Percentiles rank a stretch among this genome's conserved stretches.
phyloP scores from a whole-genome alignment of 2,329 filamentous ascomycete species.

The Colletotrichum higginsianum region DNA sequence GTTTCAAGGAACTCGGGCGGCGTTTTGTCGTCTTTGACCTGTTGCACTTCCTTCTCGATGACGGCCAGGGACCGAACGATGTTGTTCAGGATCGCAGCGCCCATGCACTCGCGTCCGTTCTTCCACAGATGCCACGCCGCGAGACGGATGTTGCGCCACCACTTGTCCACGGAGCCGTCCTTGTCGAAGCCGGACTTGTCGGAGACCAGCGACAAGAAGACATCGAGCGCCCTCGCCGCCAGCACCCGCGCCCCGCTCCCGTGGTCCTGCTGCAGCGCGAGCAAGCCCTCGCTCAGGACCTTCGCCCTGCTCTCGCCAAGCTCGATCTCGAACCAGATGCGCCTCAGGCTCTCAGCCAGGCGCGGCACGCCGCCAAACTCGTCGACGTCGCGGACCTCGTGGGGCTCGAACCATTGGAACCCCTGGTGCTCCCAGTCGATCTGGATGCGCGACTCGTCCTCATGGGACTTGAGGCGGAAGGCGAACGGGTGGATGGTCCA shows the following conservation, averaged over 20 bases:
- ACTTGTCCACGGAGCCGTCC: slow-evolving; percentile 52
- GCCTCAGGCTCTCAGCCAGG: slow-evolving; percentile 69
- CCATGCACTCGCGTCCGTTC: slow-evolving; percentile 77
- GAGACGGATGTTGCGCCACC: slow-evolving; percentile 71
- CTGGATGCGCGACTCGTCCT: slow-evolving; percentile 62
- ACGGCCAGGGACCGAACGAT: slow-evolving; percentile 62
- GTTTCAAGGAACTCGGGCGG: slow-evolving; percentile 37
- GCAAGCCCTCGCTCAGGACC: slow-evolving; percentile 62
- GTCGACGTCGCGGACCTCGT: slow-evolving; percentile 61
- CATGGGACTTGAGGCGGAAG: slow-evolving; percentile 63
- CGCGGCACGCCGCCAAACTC: slow-evolving; percentile 69
- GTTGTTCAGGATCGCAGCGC: slow-evolving; percentile 68
- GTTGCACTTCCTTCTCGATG: slow-evolving; percentile 53
- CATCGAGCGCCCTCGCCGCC: slow-evolving; percentile 66
- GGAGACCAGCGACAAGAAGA: slow-evolving; percentile 63
- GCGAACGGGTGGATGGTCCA: slow-evolving; percentile 77
- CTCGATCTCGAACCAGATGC: slow-evolving; percentile 72
- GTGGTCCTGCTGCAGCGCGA: slow-evolving; percentile 67
- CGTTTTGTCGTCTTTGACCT: slow-evolving; percentile 43
- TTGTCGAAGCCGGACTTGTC: slow-evolving; percentile 48
- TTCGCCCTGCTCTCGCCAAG: slow-evolving; percentile 61
- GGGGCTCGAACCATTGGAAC: slow-evolving; percentile 71
- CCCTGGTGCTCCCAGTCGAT: slow-evolving; percentile 75
- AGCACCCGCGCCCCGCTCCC: slow-evolving; percentile 72
- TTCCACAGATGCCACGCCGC: slow-evolving; percentile 76